Evolutionary conservation across 1,284 basidiomycete species (phyloP).

Genomic region (Earliella scabrosa): DNA sequence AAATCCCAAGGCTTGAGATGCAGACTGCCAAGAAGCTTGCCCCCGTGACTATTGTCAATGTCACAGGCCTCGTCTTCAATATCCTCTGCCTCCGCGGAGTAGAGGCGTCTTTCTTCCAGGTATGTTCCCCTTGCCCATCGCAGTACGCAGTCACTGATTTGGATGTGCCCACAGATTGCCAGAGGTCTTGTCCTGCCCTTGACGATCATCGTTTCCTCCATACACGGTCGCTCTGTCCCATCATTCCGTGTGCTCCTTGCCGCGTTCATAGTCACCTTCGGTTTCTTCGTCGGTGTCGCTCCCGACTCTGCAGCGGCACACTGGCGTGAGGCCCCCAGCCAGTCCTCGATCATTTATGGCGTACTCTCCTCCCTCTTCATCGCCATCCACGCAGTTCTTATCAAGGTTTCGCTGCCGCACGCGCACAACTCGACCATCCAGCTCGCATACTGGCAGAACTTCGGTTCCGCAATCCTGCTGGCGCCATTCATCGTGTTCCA

Average conservation of each 20-base stretch:
- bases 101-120: constrained; percentile 80
- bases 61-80: constrained; percentile 77
- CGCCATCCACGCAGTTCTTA: constrained; percentile 73
- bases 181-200: constrained; percentile 77
- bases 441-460: constrained; percentile 78
- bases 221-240: constrained; percentile 52
- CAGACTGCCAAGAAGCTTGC: constrained; percentile 58
- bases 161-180: constrained; percentile 64
- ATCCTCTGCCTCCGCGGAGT: constrained; percentile 76
- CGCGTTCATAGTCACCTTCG: constrained; percentile 59
- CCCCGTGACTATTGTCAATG: constrained; percentile 69
- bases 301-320: constrained; percentile 41
- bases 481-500: constrained; percentile 62
- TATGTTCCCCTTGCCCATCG: constrained; percentile 27
- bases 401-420: constrained; percentile 69
- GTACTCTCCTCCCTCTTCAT: constrained; percentile 74
- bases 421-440: constrained; percentile 73
- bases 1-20: constrained; percentile 58
- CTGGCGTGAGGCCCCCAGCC: constrained; percentile 47
- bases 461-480: constrained; percentile 65
- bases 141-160: not conserved
- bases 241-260: constrained; percentile 53
- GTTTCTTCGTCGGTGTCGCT: constrained; percentile 67
- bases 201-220: constrained; percentile 68
- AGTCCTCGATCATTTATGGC: constrained; percentile 66